Evolutionary conservation across 148 eudicot species (phyloP).

Genomic region (Rhododendron williamsianum): DNA sequence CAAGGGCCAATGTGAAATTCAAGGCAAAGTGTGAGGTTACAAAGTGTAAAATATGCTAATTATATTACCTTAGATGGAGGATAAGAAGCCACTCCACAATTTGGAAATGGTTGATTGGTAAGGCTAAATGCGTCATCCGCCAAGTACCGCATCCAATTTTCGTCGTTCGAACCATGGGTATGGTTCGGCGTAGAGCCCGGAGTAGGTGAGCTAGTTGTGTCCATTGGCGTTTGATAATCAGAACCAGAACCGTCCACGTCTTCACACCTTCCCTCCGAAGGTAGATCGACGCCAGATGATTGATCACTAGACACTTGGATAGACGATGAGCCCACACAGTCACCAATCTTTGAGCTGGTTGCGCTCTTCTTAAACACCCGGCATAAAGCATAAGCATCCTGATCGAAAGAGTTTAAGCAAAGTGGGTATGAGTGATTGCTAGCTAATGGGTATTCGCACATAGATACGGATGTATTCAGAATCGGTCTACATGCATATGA

Average conservation of each 20-base stretch:
- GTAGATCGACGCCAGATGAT: slow-evolving; percentile 44
- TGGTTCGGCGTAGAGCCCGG: slow-evolving; percentile 20
- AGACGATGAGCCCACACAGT: slow-evolving; percentile 23
- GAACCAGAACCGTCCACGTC: slow-evolving; percentile 37
- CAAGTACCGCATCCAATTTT: slow-evolving; percentile 78
- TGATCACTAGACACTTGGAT: slow-evolving; percentile 41
- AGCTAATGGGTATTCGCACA: no score
- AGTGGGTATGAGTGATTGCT: background rate
- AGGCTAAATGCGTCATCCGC: slow-evolving; percentile 64
- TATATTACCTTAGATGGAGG: slow-evolving; percentile 64
- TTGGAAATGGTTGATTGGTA: slow-evolving; percentile 33
- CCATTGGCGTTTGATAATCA: slow-evolving; percentile 31
- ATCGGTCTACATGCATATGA: no score
- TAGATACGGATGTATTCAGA: no score
- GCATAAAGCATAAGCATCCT: slow-evolving; percentile 87
- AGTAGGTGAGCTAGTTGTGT: slow-evolving; percentile 27
- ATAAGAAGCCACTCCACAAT: slow-evolving; percentile 31
- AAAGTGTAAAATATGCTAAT: background rate
- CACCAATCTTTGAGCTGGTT: slow-evolving; percentile 32
- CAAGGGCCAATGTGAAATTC: background rate
- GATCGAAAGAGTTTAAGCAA: background rate
- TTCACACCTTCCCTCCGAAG: slow-evolving; percentile 49
- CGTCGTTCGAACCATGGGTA: slow-evolving; percentile 32
- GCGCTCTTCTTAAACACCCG: slow-evolving; percentile 75
- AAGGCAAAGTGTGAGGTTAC: background rate